Evolutionary conservation across 352 stramenopile genomes (phyloP), one percentile per base, ranked within the genome.

Genomic region (Phytophthora litchii): DNA sequence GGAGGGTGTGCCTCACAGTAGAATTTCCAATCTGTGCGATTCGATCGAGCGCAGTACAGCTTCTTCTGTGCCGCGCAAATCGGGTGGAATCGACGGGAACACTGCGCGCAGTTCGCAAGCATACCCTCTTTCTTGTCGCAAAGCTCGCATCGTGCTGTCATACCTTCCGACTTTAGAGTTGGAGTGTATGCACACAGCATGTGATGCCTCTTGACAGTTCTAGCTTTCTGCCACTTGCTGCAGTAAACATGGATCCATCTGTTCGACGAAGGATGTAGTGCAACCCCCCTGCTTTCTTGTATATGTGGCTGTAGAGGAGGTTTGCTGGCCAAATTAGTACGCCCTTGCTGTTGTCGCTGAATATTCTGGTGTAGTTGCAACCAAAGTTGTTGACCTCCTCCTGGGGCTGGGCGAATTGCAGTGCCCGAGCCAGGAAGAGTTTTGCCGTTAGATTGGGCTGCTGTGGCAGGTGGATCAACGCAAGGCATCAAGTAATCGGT

Each of bases 401-500:
- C 53, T 8, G 61, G 42, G 7, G 56, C 31, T 44, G 64, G 42
- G 4, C 64, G 48, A 62, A 69, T 58, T 13, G 54, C 52, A n/a
- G 44, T 43, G 44, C 5, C 54, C 6, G 38, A 42, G 20, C 20
- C 43, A 2, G 29, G 31, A 40, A 54, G 14, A 43, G 54, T 4
- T 51, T 70, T 54, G 6, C 31, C n/a, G 42, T 44, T 71, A 17
- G 40, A 32, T 14, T 52, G 37, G 34, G 34, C 60, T 8, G 20
- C 20, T 23, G 20, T 1, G 21, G 41, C 11, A 45, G 58, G 56
- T 0, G 55, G 51, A 25, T 74, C 65, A 6, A 75, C 45, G 31
- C 85, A 91, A 13, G 85, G 83, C 79, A 96, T 91, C 57, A 96
- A 75, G 42, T 94, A 94, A 44, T 91, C 87, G 37, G 67, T 78